Base-by-base conservation (phyloP, 2,329 filamentous ascomycete species). In the Aspergillus uvarum region DNA sequence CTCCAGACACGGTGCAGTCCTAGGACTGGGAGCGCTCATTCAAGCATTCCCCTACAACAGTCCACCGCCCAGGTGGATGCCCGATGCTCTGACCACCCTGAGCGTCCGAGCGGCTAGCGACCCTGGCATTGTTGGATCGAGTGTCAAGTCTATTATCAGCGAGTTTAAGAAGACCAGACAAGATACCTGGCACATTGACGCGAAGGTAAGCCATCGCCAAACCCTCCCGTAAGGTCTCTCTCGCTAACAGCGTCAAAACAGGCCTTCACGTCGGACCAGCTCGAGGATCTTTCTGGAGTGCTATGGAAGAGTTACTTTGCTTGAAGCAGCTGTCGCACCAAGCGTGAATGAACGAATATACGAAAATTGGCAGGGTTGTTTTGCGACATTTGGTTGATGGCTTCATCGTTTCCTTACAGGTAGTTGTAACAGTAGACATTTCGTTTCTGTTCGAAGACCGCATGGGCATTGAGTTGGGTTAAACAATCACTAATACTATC, bases 231-330 rank as follows among this genome's bases (percentile, higher is more conserved):
- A 8, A 7, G 2, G n/a, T 35, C 14, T 49, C 8, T 44, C 29
- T 53, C 56, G 24, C 57, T 61, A 54, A 64, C 52, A 35, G 48
- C 6, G 11, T n/a, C 4, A 19, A 4, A 54, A 44, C 56, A 92
- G 87, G 86, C 85, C 61, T 99, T 99, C 73, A 92, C 92, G 26
- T 80, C 89, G 31, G 95, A 98, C 68, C 94, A 99, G 72, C 81
- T 99, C 11, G 95, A 98, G 76, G 94, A 98, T 72, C 77, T 99
- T 60, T 93, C 97, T 70, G 95, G 95, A 55, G 96, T 99, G 51
- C 81, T 99, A 55, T 99, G 95, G 95, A 99, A 99, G 88, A 98
- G 94, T 76, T 99, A 99, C 75, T 99, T 99, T 81, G 96, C 93
- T 47, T 96, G 80, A 50, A 47, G 8, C 11, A 24, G 7, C 31